A percentile compares a stretch with the other conserved stretches of the same genome.
These are phyloP conservation scores for Xylaria acuta DNA, from an alignment of 495 filamentous ascomycete genomes.

Conservation along the genomic window DNA sequence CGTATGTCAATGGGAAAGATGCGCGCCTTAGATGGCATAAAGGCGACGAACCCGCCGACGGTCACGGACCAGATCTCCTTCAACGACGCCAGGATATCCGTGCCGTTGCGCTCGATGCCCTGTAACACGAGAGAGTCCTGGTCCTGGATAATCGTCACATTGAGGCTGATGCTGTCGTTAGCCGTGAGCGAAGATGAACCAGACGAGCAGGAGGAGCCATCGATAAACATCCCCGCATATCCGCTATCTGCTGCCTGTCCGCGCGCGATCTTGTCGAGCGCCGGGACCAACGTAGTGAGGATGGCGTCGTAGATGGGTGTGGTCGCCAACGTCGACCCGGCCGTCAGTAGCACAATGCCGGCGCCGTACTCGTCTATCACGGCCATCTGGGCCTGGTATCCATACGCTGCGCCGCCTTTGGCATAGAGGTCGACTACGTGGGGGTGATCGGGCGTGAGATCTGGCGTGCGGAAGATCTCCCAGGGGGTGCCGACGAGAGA, in stretches of 20 bases:
- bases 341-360: constrained; percentile 32
- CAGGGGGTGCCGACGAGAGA: constrained; percentile 34
- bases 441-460: constrained; percentile 23
- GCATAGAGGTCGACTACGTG: constrained; percentile 33
- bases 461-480: constrained; percentile 38
- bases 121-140: constrained; percentile 40
- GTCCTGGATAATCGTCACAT: constrained; percentile 26
- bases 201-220: neutral
- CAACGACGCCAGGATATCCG: constrained; percentile 35
- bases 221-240: constrained; percentile 36
- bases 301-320: constrained; percentile 25
- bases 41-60: constrained; percentile 21
- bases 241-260: constrained; percentile 34
- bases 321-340: constrained; percentile 28
- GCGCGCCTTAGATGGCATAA: constrained; percentile 10
- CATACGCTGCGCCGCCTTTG: constrained; percentile 36
- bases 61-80: constrained; percentile 16
- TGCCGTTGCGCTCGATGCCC: constrained; percentile 46
- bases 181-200: neutral
- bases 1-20: constrained; percentile 5
- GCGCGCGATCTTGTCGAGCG: constrained; percentile 42
- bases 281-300: constrained; percentile 37
- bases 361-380: constrained; percentile 38
- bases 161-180: neutral
- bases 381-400: constrained; percentile 31